These are phyloP conservation scores for Coelastrella sp. DNA, from an alignment of 139 green algal genomes.

Conservation along the genomic window DNA sequence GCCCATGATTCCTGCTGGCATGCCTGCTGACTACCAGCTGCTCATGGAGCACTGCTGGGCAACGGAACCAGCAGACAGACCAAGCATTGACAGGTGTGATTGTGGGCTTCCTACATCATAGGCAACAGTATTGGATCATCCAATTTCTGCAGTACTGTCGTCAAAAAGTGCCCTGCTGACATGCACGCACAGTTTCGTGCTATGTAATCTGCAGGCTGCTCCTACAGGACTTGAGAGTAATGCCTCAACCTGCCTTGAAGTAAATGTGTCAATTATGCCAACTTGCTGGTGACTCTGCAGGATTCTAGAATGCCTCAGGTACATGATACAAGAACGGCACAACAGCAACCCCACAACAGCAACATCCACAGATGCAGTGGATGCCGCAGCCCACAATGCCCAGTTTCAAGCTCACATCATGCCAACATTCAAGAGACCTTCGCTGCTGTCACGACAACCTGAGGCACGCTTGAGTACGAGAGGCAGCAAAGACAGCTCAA, in stretches of 20 bases:
- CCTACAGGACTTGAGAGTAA: neutral
- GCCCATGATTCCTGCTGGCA: neutral
- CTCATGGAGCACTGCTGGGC: slow-evolving; percentile 28
- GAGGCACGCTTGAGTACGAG: neutral
- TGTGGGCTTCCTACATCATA: neutral
- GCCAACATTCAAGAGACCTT: too few species aligned
- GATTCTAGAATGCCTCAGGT: neutral
- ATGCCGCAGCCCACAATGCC: too few species aligned
- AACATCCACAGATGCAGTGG: neutral
- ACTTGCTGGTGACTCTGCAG: neutral
- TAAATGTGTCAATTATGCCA: neutral
- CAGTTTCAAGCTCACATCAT: too few species aligned
- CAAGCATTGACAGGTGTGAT: slow-evolving; percentile 8
- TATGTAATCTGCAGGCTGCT: neutral
- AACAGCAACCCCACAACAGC: neutral
- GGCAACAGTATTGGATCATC: too few species aligned
- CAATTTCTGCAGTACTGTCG: neutral
- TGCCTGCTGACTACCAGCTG: slow-evolving; percentile 27
- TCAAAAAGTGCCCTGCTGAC: neutral
- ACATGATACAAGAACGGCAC: neutral
- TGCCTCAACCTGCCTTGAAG: neutral
- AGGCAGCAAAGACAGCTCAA: too few species aligned
- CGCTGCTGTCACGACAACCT: neutral
- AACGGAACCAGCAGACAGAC: slow-evolving; percentile 9
- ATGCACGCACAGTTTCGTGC: neutral